These are phyloP conservation scores for Cylindrotheca closterium DNA, from an alignment of 108 stramenopile species.

Conservation along the genomic window DNA sequence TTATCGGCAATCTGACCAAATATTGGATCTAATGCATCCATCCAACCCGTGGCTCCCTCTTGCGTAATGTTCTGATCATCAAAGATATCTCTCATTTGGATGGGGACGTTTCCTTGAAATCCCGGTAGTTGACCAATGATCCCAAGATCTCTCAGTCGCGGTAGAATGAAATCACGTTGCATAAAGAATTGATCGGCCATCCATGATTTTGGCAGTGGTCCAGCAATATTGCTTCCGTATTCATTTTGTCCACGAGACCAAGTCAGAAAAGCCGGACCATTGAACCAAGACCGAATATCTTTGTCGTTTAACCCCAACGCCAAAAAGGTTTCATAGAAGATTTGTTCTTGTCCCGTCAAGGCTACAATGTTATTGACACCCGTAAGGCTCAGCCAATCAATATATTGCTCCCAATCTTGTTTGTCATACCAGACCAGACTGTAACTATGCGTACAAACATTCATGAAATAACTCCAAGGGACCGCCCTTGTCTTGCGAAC, in stretches of 20 bases:
- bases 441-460: conserved; percentile 57
- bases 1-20: conserved; percentile 34
- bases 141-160: conserved; percentile 37
- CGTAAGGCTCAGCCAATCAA: conserved; percentile 47
- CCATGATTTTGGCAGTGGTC: conserved; percentile 39
- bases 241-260: conserved; percentile 56
- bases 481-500: neutral
- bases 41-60: conserved; percentile 43
- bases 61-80: conserved; percentile 42
- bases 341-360: conserved; percentile 55
- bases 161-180: conserved; percentile 36
- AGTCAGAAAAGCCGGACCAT: conserved; percentile 52
- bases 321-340: conserved; percentile 37
- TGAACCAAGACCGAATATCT: conserved; percentile 53
- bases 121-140: conserved; percentile 47
- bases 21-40: conserved; percentile 48
- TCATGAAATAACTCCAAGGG: conserved; percentile 34
- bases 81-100: conserved; percentile 32
- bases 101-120: conserved; percentile 58
- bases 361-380: conserved; percentile 49
- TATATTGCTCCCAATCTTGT: conserved; percentile 34
- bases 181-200: conserved; percentile 41
- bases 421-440: conserved; percentile 46
- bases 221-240: conserved; percentile 41
- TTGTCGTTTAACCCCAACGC: conserved; percentile 35